Evolutionary conservation across 306 rosid species (phyloP).

Genomic region (Glycine latifolia): DNA sequence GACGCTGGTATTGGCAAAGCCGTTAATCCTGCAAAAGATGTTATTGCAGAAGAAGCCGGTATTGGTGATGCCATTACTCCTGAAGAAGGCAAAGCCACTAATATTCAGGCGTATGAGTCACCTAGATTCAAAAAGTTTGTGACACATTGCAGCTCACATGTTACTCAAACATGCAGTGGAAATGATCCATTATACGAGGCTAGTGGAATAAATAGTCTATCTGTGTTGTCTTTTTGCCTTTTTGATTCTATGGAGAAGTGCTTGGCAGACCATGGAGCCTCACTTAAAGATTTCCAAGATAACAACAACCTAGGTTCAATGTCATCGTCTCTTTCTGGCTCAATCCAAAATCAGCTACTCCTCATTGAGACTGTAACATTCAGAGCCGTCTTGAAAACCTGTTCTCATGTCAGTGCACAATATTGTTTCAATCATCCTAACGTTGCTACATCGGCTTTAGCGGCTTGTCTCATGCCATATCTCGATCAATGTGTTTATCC

Average conservation of each 20-base stretch:
- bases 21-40: not conserved
- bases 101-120: not conserved
- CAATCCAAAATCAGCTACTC: too few species aligned
- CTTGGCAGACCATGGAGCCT: not conserved
- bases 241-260: not conserved
- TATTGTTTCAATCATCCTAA: not conserved
- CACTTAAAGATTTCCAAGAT: too few species aligned
- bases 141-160: conserved; percentile 2
- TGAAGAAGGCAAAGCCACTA: not conserved
- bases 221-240: not conserved
- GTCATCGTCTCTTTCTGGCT: too few species aligned
- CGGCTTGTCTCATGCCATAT: not conserved
- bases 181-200: too few species aligned
- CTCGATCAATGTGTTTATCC: not conserved
- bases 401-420: not conserved
- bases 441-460: too few species aligned
- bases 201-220: too few species aligned
- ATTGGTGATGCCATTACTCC: not conserved
- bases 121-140: not conserved
- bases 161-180: not conserved
- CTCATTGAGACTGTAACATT: not conserved
- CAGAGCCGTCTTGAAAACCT: not conserved
- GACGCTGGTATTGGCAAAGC: not conserved
- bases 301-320: too few species aligned
- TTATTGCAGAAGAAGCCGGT: not conserved